Evolutionary conservation across 1,284 basidiomycete genomes (phyloP), one percentile per base, ranked within the genome.

Genomic region (Puccinia triticina): DNA sequence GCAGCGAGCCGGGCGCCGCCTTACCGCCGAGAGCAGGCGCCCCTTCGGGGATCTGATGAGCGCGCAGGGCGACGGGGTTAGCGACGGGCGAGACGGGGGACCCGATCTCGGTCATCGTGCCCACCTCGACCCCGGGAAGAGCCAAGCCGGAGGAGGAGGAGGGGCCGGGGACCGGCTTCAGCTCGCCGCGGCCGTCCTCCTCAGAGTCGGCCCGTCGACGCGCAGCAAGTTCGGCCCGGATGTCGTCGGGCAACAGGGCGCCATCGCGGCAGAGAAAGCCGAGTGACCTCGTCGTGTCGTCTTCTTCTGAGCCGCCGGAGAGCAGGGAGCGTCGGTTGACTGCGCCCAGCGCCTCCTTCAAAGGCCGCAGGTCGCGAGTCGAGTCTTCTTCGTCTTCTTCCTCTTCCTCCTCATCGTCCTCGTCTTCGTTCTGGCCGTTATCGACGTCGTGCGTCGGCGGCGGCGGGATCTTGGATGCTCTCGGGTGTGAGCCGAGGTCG

Each of bases 291-390:
- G 71, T 55, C 4, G 71, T 73, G n/a, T 76, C 74, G 34, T 76
- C 74, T n/a, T 59, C 34, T n/a, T n/a, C n/a, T n/a, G n/a, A n/a
- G 29, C 48, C 32, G 18, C n/a, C 48, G 34, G 32, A 53, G 12
- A 57, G 2, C 26, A 40, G 72, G 11, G 72, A 74, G 50, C 32
- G 55, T 23, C 53, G 72, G 29, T 37, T 76, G 12, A 79, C 10
- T 16, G 5, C 53, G 40, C 67, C 53, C 12, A 82, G 32, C 16
- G 72, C 80, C 50, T 82, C 80, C 40, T 82, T 82, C 32, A 82
- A 67, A 14, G 80, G 80, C 23, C 80, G 55, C 34, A 29, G 34
- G 48, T 82, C 80, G 11, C 80, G 55, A 12, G 57, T 34, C 34
- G 40, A 46, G 37, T 82, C 80, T 21, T 61, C 74, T 7, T 59